Percentiles rank a stretch among this genome's conserved stretches.
phyloP scores from a whole-genome alignment of 257 asterid genomes.

The Phtheirospermum japonicum region DNA sequence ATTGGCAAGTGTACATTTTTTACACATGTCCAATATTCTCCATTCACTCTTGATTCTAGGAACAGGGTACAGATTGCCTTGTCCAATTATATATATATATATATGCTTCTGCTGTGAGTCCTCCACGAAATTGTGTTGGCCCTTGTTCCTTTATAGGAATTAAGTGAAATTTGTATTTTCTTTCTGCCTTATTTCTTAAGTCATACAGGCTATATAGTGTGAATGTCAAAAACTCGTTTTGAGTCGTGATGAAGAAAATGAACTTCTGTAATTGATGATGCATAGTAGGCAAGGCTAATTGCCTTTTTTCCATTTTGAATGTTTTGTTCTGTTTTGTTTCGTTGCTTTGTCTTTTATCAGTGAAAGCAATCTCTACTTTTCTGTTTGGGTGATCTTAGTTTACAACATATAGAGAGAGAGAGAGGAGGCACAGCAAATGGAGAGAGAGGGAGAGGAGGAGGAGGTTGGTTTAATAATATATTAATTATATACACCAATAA shows the following conservation, averaged over 20 bases:
- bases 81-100: slow-evolving; percentile 40
- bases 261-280: slow-evolving; percentile 53
- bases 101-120: slow-evolving; percentile 23
- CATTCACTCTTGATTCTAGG: slow-evolving; percentile 7
- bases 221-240: slow-evolving; percentile 44
- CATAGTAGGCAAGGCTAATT: slow-evolving; percentile 40
- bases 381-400: too few species aligned
- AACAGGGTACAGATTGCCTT: slow-evolving; percentile 69
- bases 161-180: slow-evolving; percentile 37
- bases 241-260: slow-evolving; percentile 25
- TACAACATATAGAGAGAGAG: too few species aligned
- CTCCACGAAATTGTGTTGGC: slow-evolving; percentile 40
- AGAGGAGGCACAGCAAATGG: too few species aligned
- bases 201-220: slow-evolving; percentile 45
- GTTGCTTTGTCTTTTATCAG: slow-evolving; percentile 34
- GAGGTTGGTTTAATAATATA: too few species aligned
- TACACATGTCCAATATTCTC: slow-evolving; percentile 49
- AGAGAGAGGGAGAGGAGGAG: too few species aligned
- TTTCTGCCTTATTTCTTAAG: slow-evolving; percentile 26
- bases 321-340: background rate
- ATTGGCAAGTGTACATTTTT: slow-evolving; percentile 77
- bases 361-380: slow-evolving; percentile 31
- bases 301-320: slow-evolving; percentile 9
- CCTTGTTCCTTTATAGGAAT: slow-evolving; percentile 36
- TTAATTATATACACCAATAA: too few species aligned